These are phyloP conservation scores for Pisolithus sp. DNA, from an alignment of 768 basidiomycete genomes.

Conservation along the genomic window DNA sequence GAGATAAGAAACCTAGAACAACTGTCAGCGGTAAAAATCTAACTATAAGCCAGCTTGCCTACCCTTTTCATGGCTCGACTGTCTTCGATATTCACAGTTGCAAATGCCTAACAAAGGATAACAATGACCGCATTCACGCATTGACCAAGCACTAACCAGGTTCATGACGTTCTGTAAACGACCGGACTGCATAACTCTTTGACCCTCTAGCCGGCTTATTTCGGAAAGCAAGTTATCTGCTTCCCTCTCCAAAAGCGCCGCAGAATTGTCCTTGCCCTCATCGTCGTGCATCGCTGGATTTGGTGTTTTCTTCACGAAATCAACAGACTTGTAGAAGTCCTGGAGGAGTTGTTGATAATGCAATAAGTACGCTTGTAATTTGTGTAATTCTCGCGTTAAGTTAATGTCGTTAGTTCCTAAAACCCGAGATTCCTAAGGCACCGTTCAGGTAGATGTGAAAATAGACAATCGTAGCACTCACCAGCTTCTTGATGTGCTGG, in stretches of 20 bases:
- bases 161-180: constrained; percentile 28
- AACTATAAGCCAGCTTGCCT: not conserved
- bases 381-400: constrained; percentile 48
- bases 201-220: constrained; percentile 34
- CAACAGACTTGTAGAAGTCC: constrained; percentile 47
- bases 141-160: constrained; percentile 16
- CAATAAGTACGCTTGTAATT: constrained; percentile 47
- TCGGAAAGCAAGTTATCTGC: constrained; percentile 30
- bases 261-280: not conserved
- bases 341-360: constrained; percentile 48
- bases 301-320: constrained; percentile 42
- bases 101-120: constrained; percentile 41
- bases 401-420: constrained; percentile 37
- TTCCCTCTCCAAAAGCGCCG: constrained; percentile 6
- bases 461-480: constrained; percentile 20
- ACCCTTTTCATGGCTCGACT: constrained; percentile 42
- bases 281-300: constrained; percentile 40
- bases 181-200: constrained; percentile 21
- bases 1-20: constrained; percentile 44
- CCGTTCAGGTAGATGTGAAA: not conserved
- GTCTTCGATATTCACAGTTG: constrained; percentile 52
- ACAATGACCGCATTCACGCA: not conserved
- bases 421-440: constrained; percentile 39
- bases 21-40: not conserved
- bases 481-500: constrained; percentile 43